These are phyloP conservation scores for Penicillium ucsense DNA, from an alignment of 495 filamentous ascomycete species.

Conservation along the genomic window DNA sequence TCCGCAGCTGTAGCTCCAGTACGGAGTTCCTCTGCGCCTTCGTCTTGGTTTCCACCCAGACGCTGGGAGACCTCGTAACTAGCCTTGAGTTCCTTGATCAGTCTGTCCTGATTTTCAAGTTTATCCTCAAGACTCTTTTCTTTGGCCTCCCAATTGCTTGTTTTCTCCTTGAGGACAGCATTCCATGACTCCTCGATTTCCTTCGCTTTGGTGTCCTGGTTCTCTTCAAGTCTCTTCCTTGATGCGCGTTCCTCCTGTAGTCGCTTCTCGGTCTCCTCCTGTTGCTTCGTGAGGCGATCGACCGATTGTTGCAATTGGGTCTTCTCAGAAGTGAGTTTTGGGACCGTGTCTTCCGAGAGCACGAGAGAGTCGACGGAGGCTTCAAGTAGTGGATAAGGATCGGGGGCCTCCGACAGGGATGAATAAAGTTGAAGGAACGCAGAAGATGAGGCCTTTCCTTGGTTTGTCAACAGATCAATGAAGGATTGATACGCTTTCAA, in stretches of 20 bases:
- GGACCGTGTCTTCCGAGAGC: conserved; percentile 79
- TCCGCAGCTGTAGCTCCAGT: conserved; percentile 72
- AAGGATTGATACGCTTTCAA: conserved; percentile 96
- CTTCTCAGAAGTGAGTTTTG: conserved; percentile 79
- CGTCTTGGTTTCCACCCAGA: conserved; percentile 60
- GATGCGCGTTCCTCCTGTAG: conserved; percentile 64
- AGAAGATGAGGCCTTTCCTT: conserved; percentile 83
- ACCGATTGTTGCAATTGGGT: conserved; percentile 73
- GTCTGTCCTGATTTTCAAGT: conserved; percentile 82
- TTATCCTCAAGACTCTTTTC: conserved; percentile 89
- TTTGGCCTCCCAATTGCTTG: conserved; percentile 92
- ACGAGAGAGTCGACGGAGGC: conserved; percentile 91
- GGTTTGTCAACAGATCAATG: conserved; percentile 90
- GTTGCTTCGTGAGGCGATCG: conserved; percentile 72
- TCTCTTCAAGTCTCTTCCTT: conserved; percentile 65
- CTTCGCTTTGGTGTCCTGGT: conserved; percentile 64
- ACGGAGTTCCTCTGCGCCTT: conserved; percentile 45
- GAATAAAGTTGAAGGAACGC: conserved; percentile 90
- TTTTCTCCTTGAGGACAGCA: conserved; percentile 87
- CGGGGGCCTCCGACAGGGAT: conserved; percentile 85
- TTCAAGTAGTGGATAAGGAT: conserved; percentile 93
- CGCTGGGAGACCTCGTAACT: conserved; percentile 95
- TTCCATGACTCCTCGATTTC: conserved; percentile 87
- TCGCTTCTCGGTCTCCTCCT: conserved; percentile 73
- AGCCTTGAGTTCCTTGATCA: conserved; percentile 90